These are phyloP conservation scores for Saccharum officinarum DNA, from an alignment of 176 grass and related monocot species.

Conservation along the genomic window DNA sequence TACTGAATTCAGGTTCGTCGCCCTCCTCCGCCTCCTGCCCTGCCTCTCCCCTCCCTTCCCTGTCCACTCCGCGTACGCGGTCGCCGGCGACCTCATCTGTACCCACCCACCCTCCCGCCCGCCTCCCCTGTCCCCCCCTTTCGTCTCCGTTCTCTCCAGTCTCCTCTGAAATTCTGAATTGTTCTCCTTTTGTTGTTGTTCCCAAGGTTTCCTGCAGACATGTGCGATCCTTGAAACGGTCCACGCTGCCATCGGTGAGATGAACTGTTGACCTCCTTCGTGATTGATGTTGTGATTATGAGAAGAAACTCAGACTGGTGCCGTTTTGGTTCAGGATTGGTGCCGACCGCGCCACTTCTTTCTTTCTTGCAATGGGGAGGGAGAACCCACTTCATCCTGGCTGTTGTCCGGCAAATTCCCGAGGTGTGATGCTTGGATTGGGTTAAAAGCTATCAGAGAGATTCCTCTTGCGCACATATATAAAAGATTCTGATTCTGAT, in stretches of 20 bases:
- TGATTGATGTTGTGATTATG: conserved; percentile 9
- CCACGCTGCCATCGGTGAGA: conserved; percentile 67
- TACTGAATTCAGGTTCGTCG: conserved; percentile 57
- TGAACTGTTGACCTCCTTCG: background rate
- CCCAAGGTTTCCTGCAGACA: conserved; percentile 67
- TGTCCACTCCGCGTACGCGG: conserved; percentile 50
- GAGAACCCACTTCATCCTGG: conserved; percentile 87
- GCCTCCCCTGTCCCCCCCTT: background rate
- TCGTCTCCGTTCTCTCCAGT: background rate
- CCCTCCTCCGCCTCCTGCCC: conserved; percentile 52
- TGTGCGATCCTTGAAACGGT: conserved; percentile 67
- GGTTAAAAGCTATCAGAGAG: background rate
- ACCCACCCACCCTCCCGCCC: background rate
- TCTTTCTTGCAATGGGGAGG: conserved; percentile 87
- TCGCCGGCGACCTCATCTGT: conserved; percentile 84
- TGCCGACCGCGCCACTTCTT: conserved; percentile 58
- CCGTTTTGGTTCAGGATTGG: conserved; percentile 57
- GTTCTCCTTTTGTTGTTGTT: background rate
- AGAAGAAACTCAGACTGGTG: background rate
- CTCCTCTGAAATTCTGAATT: background rate
- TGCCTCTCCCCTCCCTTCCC: conserved; percentile 35
- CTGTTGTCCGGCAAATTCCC: conserved; percentile 68
- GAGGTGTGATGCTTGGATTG: conserved; percentile 49
- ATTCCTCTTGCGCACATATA: background rate
- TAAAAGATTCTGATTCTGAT: too few relatives aligned